phyloP scores from a whole-genome alignment of 2,329 filamentous ascomycete species.

The Trichoderma breve region DNA sequence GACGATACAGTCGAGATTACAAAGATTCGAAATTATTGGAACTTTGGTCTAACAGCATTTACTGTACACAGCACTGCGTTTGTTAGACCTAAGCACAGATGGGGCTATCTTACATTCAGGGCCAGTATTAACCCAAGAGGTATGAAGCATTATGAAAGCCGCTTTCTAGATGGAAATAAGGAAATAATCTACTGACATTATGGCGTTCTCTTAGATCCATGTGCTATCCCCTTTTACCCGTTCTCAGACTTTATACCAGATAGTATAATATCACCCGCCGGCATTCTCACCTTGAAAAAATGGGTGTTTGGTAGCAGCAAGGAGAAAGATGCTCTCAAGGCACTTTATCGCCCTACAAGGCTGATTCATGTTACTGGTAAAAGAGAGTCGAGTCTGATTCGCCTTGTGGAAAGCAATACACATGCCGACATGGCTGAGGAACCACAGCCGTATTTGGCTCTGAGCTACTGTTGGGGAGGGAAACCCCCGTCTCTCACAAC shows the following conservation, averaged over 20 bases:
- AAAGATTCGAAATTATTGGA: background rate
- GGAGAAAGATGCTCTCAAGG: background rate
- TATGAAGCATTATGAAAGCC: background rate
- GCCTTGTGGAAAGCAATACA: background rate
- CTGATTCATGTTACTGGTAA: background rate
- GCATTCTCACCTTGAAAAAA: background rate
- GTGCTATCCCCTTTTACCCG: background rate
- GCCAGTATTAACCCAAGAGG: background rate
- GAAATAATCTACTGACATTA: background rate
- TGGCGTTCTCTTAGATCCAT: background rate
- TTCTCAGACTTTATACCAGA: background rate
- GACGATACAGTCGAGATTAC: background rate
- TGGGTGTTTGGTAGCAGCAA: background rate
- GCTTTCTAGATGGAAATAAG: background rate
- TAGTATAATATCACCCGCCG: background rate
- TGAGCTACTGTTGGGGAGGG: constrained; percentile 8
- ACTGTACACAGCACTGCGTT: background rate
- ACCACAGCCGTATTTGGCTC: background rate
- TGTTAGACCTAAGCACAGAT: background rate
- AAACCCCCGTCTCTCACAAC: background rate
- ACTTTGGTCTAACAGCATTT: background rate
- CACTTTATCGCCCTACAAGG: constrained; percentile 1
- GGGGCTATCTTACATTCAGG: background rate
- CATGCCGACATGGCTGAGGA: background rate
- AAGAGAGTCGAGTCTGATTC: background rate